Percentiles rank a stretch among this genome's conserved stretches.
Conservation (phyloP, 129 eudicot species). For the Tagetes erecta region DNA sequence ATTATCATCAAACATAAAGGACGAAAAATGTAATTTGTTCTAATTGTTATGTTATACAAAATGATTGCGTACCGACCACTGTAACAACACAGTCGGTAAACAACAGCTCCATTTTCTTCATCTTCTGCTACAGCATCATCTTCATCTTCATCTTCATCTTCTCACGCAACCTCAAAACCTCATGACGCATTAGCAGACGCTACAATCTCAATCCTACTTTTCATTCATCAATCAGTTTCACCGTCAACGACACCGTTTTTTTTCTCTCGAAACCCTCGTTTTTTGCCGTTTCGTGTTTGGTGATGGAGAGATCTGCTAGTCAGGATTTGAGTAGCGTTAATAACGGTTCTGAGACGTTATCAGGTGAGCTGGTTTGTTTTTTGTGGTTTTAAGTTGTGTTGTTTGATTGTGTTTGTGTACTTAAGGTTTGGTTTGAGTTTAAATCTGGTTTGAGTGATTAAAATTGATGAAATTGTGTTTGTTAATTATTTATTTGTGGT, state of each 20-base stretch:
- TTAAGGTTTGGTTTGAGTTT: conserved; percentile 18
- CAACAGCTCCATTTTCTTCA: not conserved
- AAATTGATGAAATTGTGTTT: not conserved
- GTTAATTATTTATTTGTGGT: not conserved
- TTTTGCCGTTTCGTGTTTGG: conserved; percentile 1
- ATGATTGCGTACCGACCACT: conserved; percentile 18
- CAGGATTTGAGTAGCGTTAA: conserved; percentile 1
- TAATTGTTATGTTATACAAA: not conserved
- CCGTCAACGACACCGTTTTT: conserved; percentile 14
- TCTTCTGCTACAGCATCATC: conserved; percentile 12
- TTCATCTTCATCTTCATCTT: conserved; percentile 32
- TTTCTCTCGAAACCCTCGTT: conserved; percentile 28
- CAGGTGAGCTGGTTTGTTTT: conserved; percentile 23
- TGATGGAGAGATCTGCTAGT: conserved; percentile 39
- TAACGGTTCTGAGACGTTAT: not conserved
- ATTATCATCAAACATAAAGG: too few species aligned
- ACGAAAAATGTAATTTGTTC: too few species aligned
- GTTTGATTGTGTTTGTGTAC: not conserved
- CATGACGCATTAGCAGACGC: conserved; percentile 7
- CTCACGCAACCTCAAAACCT: conserved; percentile 18
- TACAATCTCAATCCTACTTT: conserved; percentile 11
- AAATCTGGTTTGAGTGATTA: conserved; percentile 1
- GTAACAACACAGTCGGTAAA: conserved; percentile 1
- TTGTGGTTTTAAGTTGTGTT: not conserved
- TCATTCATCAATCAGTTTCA: conserved; percentile 18